Conservation (phyloP, 2,329 filamentous ascomycete species). For the Chaetomiaceae sp. region DNA sequence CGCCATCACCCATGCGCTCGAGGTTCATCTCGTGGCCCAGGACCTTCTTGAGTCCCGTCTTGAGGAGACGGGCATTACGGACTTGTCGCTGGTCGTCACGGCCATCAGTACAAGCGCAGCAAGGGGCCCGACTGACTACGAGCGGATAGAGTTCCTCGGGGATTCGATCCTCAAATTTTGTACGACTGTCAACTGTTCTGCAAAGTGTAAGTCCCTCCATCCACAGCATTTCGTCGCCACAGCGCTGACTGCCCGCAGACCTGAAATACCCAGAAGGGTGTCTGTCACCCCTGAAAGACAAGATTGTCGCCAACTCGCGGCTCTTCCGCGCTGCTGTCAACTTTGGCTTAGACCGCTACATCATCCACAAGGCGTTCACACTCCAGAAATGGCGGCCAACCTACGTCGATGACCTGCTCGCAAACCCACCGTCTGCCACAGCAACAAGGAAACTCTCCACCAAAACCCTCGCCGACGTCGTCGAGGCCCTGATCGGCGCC, state of each 20-base stretch:
- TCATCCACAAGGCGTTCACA: conserved; percentile 64
- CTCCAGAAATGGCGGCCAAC: conserved; percentile 67
- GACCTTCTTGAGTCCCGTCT: conserved; percentile 55
- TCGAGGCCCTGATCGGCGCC: conserved; percentile 79
- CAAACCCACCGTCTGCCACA: conserved; percentile 17
- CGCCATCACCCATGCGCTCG: conserved; percentile 66
- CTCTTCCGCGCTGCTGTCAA: conserved; percentile 62
- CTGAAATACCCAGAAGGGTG: conserved; percentile 71
- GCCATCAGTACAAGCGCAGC: conserved; percentile 68
- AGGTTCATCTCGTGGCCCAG: conserved; percentile 58
- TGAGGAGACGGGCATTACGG: conserved; percentile 45
- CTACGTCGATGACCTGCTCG: conserved; percentile 44
- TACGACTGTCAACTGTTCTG: conserved; percentile 60
- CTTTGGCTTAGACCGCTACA: conserved; percentile 65
- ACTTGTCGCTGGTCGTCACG: conserved; percentile 55
- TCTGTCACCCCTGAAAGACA: conserved; percentile 63
- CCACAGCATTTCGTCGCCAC: neutral
- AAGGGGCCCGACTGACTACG: conserved; percentile 62
- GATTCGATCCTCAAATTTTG: conserved; percentile 78
- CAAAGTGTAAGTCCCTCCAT: conserved; percentile 40
- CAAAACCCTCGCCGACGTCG: conserved; percentile 81
- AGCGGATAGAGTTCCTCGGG: conserved; percentile 81
- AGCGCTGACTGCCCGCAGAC: conserved; percentile 38
- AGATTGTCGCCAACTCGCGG: conserved; percentile 69
- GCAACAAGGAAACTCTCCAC: conserved; percentile 52